Conservation (phyloP, 768 basidiomycete species). For the Ephemerocybe angulata region DNA sequence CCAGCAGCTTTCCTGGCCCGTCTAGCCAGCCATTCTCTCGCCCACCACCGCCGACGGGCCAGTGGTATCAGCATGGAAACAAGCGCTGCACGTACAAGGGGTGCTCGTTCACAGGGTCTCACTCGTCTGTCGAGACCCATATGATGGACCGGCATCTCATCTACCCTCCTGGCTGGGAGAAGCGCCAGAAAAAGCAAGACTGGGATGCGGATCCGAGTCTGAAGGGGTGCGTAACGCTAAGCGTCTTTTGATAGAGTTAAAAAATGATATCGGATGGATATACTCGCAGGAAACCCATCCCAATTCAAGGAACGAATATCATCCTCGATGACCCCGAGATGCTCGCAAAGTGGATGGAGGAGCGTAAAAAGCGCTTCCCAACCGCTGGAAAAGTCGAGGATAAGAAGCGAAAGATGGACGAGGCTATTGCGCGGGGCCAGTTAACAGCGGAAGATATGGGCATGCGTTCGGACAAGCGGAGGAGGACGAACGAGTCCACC, state of each 20-base stretch:
- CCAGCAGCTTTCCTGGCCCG: background rate
- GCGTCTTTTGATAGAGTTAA: background rate
- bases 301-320: conserved; percentile 77
- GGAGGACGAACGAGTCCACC: conserved; percentile 24
- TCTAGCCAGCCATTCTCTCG: background rate
- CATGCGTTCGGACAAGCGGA: conserved; percentile 41
- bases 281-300: conserved; percentile 55
- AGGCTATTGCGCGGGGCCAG: conserved; percentile 80
- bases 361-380: conserved; percentile 86
- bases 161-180: conserved; percentile 71
- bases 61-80: conserved; percentile 66
- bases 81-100: conserved; percentile 54
- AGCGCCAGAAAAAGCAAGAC: conserved; percentile 47
- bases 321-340: conserved; percentile 78
- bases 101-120: conserved; percentile 69
- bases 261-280: background rate
- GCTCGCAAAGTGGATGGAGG: conserved; percentile 81
- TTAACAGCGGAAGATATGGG: conserved; percentile 46
- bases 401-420: conserved; percentile 75
- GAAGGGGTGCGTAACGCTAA: conserved; percentile 52
- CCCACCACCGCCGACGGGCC: conserved; percentile 14
- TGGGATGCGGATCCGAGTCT: conserved; percentile 85
- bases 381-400: conserved; percentile 65
- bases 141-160: conserved; percentile 91
- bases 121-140: conserved; percentile 70